Conservation (phyloP, 2,329 filamentous ascomycete species). For the Hypoxylon sp. region DNA sequence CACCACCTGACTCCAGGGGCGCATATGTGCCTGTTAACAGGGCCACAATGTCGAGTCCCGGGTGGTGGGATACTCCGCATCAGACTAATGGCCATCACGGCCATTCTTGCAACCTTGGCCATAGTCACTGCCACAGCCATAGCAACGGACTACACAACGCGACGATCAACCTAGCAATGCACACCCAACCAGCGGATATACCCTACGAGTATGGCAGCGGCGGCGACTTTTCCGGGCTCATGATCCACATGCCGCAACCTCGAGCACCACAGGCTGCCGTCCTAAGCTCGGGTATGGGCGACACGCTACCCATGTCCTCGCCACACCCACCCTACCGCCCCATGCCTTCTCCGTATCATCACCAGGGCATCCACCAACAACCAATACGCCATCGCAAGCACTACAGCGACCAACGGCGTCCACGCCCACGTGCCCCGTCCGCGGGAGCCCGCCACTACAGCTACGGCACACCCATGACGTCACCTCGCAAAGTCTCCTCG, state of each 20-base stretch:
- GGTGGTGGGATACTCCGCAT: slow-evolving; percentile 50
- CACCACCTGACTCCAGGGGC: slow-evolving; percentile 23
- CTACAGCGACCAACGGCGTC: slow-evolving; percentile 59
- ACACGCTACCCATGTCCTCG: slow-evolving; percentile 25
- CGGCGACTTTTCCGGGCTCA: slow-evolving; percentile 60
- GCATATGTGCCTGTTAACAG: slow-evolving; percentile 43
- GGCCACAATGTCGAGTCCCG: slow-evolving; percentile 34
- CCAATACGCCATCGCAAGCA: slow-evolving; percentile 40
- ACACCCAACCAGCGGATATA: slow-evolving; percentile 59
- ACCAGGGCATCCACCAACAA: not conserved
- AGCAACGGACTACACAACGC: slow-evolving; percentile 46
- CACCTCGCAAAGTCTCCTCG: slow-evolving; percentile 58
- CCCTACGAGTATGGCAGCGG: slow-evolving; percentile 57
- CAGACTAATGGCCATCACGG: slow-evolving; percentile 17
- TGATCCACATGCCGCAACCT: slow-evolving; percentile 70
- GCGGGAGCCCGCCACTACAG: slow-evolving; percentile 66
- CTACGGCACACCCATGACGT: slow-evolving; percentile 51
- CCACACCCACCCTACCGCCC: slow-evolving; percentile 43
- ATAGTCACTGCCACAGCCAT: slow-evolving; percentile 10
- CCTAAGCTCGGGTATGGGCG: slow-evolving; percentile 53
- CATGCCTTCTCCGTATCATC: slow-evolving; percentile 32
- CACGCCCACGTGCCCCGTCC: slow-evolving; percentile 68
- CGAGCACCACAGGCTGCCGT: slow-evolving; percentile 57
- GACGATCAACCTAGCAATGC: slow-evolving; percentile 59
- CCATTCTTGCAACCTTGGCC: slow-evolving; percentile 13